A percentile compares a stretch with the other conserved stretches of the same genome.
These are phyloP conservation scores for Podospora tetraspora DNA, from an alignment of 495 filamentous ascomycete genomes.

Conservation along the genomic window DNA sequence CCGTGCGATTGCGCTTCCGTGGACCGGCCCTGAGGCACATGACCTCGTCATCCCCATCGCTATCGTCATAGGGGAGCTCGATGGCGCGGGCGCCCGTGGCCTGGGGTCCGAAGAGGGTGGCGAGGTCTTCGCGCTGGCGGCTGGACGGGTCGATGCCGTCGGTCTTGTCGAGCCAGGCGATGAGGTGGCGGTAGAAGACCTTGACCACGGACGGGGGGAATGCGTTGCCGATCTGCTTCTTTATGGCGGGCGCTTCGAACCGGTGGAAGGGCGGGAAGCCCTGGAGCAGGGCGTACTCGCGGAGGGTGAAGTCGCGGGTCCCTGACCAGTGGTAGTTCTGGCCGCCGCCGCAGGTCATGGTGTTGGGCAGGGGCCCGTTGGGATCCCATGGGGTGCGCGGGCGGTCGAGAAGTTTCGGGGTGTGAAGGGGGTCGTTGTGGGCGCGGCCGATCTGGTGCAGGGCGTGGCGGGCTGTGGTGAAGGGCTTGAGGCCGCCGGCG, in stretches of 20 bases:
- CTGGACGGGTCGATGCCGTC: conserved; percentile 37
- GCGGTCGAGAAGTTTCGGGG: conserved; percentile 19
- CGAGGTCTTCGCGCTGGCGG: not conserved
- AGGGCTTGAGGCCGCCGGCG: conserved; percentile 20
- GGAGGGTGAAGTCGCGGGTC: conserved; percentile 56
- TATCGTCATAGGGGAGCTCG: not conserved
- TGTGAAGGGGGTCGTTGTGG: conserved; percentile 45
- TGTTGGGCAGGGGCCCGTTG: conserved; percentile 39
- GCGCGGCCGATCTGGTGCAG: conserved; percentile 37
- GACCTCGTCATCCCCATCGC: not conserved
- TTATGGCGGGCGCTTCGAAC: conserved; percentile 49
- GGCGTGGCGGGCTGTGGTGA: conserved; percentile 28
- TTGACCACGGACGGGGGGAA: conserved; percentile 64
- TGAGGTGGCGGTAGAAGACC: conserved; percentile 55
- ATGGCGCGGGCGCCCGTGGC: not conserved
- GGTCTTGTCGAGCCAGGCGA: conserved; percentile 49
- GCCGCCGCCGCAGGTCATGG: conserved; percentile 67
- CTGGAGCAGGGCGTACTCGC: conserved; percentile 72
- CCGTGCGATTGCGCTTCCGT: not conserved
- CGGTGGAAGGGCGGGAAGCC: conserved; percentile 63
- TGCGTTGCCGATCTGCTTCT: conserved; percentile 82
- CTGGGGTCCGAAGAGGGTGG: not conserved
- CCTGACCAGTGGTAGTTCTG: conserved; percentile 68
- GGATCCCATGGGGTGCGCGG: conserved; percentile 38
- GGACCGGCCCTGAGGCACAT: not conserved